Conservation (phyloP, 352 stramenopile species). For the Globisporangium cylindrosporum region DNA sequence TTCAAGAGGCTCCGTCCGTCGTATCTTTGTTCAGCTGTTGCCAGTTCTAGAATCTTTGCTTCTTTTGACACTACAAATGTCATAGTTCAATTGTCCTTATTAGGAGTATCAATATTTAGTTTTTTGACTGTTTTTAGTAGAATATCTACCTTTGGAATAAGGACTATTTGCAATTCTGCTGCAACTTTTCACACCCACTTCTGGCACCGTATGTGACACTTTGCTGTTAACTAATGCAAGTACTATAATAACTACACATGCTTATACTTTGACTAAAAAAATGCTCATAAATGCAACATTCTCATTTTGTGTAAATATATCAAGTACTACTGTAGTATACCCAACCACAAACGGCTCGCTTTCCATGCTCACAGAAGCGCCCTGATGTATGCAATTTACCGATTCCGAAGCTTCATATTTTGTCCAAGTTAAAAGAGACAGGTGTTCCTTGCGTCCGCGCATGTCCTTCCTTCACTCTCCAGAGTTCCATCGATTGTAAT, state of each 20-base stretch:
- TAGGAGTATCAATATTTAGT: no score
- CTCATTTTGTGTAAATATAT: no score
- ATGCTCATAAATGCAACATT: no score
- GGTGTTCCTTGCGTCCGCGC: not conserved
- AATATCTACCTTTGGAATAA: no score
- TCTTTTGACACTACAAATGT: not conserved
- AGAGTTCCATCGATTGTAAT: slow-evolving; percentile 1
- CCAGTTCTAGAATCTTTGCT: not conserved
- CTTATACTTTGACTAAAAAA: not conserved
- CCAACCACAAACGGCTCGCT: no score
- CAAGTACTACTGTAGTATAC: no score
- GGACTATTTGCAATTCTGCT: no score
- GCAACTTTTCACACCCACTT: no score
- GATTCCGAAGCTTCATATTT: not conserved
- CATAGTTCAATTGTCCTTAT: no score
- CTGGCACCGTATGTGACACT: not conserved
- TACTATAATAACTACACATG: not conserved
- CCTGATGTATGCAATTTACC: not conserved
- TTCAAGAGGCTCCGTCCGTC: slow-evolving; percentile 1
- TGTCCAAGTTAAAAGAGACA: not conserved
- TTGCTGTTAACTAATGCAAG: not conserved
- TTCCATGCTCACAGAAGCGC: not conserved
- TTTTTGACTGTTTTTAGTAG: no score
- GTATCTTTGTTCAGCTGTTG: not conserved
- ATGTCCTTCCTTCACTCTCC: not conserved